These are phyloP conservation scores for Zygoascus hellenicus DNA, from an alignment of 1,139 yeast genomes.

Conservation along the genomic window DNA sequence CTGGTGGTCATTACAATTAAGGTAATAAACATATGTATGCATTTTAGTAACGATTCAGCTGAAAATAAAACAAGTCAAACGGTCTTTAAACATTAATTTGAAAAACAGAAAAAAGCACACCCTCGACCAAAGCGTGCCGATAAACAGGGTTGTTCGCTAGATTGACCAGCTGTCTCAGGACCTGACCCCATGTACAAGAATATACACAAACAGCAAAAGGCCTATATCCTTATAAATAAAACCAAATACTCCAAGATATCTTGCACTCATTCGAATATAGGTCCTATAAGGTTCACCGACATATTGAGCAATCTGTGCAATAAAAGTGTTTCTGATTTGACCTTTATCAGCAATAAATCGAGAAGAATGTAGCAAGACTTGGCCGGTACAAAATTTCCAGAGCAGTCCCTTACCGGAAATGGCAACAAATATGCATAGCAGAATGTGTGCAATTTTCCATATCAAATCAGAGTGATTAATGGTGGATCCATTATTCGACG, in stretches of 20 bases:
- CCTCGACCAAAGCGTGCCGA: too few species aligned
- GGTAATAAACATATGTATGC: too few species aligned
- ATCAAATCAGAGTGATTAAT: constrained; percentile 7
- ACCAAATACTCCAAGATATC: constrained; percentile 24
- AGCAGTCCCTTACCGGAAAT: constrained; percentile 17
- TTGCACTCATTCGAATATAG: constrained; percentile 27
- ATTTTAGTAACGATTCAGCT: too few species aligned
- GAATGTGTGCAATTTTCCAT: constrained; percentile 28
- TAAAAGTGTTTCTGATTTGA: constrained; percentile 19
- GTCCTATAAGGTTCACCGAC: constrained; percentile 29
- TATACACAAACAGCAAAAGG: constrained; percentile 29
- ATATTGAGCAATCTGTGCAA: constrained; percentile 26
- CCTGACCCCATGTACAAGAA: constrained; percentile 18
- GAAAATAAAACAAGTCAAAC: too few species aligned
- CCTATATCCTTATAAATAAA: constrained; percentile 30
- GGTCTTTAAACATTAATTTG: too few species aligned
- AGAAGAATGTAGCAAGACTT: constrained; percentile 30
- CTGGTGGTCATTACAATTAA: too few species aligned
- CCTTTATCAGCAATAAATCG: constrained; percentile 31
- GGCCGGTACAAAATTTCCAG: constrained; percentile 30
- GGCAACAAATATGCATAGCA: constrained; percentile 19
- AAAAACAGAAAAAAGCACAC: too few species aligned
- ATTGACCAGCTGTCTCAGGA: too few species aligned
- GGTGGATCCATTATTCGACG: background rate
- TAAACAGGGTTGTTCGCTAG: too few species aligned